phyloP scores from a whole-genome alignment of 2,329 filamentous ascomycete species.

The Ustilaginoidea virens region DNA sequence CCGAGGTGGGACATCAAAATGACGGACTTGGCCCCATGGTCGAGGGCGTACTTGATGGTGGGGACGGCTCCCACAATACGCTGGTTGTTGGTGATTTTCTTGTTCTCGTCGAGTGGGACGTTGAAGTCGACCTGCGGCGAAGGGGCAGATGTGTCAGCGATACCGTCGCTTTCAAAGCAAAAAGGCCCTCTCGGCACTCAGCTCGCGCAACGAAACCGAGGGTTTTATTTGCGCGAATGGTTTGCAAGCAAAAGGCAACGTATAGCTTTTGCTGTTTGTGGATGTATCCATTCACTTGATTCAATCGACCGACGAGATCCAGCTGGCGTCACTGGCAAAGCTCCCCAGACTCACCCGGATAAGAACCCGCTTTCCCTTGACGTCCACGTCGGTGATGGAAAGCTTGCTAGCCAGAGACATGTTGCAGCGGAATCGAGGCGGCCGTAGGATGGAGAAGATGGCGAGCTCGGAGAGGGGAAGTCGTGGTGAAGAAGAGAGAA shows the following conservation, averaged over 20 bases:
- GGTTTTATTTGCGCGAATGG: no score
- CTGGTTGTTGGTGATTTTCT: constrained; percentile 95
- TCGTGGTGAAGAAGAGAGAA: background rate
- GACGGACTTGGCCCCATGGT: constrained; percentile 81
- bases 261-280: no score
- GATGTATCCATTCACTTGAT: no score
- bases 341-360: constrained; percentile 61
- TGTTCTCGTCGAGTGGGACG: constrained; percentile 84
- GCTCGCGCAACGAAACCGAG: no score
- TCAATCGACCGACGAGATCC: no score
- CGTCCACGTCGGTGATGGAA: constrained; percentile 86
- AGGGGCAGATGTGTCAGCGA: background rate
- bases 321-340: no score
- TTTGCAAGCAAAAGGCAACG: no score
- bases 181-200: no score
- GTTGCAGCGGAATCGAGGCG: constrained; percentile 16
- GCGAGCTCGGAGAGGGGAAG: background rate
- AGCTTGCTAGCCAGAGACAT: constrained; percentile 99
- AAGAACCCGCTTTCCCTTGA: constrained; percentile 96
- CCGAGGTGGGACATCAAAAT: constrained; percentile 98
- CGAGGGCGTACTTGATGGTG: constrained; percentile 87
- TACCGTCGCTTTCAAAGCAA: no score
- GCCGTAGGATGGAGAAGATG: background rate
- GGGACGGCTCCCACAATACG: constrained; percentile 91
- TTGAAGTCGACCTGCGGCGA: constrained; percentile 86